A percentile compares a stretch with the other conserved stretches of the same genome.
These are phyloP conservation scores for Ophiocordyceps sinensis DNA, from an alignment of 2,329 filamentous ascomycete genomes.

Conservation along the genomic window DNA sequence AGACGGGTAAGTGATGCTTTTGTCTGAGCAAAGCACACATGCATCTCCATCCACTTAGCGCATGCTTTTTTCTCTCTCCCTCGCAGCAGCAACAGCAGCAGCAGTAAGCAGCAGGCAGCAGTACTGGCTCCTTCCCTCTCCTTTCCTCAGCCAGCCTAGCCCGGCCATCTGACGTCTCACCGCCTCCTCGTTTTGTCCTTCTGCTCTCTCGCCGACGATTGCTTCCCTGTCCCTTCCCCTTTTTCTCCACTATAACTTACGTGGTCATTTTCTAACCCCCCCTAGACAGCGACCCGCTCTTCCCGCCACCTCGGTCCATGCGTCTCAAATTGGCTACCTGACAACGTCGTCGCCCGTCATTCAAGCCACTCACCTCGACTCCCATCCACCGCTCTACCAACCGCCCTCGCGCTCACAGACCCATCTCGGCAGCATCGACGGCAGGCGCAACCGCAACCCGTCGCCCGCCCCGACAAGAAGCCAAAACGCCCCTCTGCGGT, in stretches of 20 bases:
- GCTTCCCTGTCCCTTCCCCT: too few species aligned
- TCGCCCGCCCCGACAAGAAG: slow-evolving; percentile 1
- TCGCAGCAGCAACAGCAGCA: too few species aligned
- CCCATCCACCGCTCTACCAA: slow-evolving; percentile 14
- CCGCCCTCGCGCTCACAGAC: slow-evolving; percentile 35
- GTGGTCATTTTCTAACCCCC: not conserved
- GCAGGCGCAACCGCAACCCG: not conserved
- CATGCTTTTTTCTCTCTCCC: too few species aligned
- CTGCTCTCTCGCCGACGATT: too few species aligned
- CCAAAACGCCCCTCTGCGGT: not conserved
- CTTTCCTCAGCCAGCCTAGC: too few species aligned
- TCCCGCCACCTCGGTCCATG: slow-evolving; percentile 32
- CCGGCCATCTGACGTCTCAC: too few species aligned
- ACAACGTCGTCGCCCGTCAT: slow-evolving; percentile 56
- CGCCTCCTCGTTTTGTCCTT: too few species aligned
- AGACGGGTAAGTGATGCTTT: slow-evolving; percentile 2
- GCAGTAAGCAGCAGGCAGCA: too few species aligned
- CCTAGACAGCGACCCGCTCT: slow-evolving; percentile 3
- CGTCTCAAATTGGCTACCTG: slow-evolving; percentile 52
- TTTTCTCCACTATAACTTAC: too few species aligned
- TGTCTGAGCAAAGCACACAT: not conserved
- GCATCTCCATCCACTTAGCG: too few species aligned
- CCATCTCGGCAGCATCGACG: slow-evolving; percentile 55
- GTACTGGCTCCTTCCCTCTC: too few species aligned
- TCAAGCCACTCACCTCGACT: slow-evolving; percentile 35